Conservation (phyloP, 192 early-diverging fungal genomes). For the Pilaira anomala region DNA sequence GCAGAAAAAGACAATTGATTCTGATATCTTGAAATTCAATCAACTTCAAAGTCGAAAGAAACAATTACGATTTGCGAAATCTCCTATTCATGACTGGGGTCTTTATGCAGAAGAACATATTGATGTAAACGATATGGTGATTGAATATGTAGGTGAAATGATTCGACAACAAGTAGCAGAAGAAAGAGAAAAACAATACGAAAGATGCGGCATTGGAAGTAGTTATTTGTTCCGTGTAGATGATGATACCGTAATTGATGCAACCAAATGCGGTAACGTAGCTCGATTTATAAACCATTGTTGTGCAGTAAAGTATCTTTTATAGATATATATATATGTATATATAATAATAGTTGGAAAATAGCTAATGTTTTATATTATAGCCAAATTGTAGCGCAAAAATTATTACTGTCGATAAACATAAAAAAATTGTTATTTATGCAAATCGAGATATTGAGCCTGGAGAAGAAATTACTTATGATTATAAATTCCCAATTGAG, state of each 20-base stretch:
- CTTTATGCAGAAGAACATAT: slow-evolving; percentile 93
- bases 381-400: slow-evolving; percentile 98
- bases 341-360: neutral
- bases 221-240: slow-evolving; percentile 97
- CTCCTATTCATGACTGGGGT: slow-evolving; percentile 96
- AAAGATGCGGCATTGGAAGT: slow-evolving; percentile 88
- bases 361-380: slow-evolving; percentile 3
- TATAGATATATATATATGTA: neutral
- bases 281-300: slow-evolving; percentile 98
- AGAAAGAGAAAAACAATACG: slow-evolving; percentile 89
- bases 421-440: slow-evolving; percentile 96
- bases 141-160: slow-evolving; percentile 96
- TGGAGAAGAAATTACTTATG: slow-evolving; percentile 97
- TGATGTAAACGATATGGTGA: slow-evolving; percentile 88
- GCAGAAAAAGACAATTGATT: slow-evolving; percentile 39
- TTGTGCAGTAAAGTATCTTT: slow-evolving; percentile 69
- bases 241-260: slow-evolving; percentile 93
- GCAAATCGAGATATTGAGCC: slow-evolving; percentile 89
- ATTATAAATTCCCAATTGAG: slow-evolving; percentile 95
- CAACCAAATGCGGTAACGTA: slow-evolving; percentile 94
- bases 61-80: slow-evolving; percentile 84
- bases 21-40: slow-evolving; percentile 83
- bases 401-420: slow-evolving; percentile 84
- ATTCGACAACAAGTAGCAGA: slow-evolving; percentile 93
- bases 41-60: slow-evolving; percentile 89